Evolutionary conservation across 1,139 yeast genomes (phyloP).

Genomic region (Zhuliangozyma parablackwelliae): DNA sequence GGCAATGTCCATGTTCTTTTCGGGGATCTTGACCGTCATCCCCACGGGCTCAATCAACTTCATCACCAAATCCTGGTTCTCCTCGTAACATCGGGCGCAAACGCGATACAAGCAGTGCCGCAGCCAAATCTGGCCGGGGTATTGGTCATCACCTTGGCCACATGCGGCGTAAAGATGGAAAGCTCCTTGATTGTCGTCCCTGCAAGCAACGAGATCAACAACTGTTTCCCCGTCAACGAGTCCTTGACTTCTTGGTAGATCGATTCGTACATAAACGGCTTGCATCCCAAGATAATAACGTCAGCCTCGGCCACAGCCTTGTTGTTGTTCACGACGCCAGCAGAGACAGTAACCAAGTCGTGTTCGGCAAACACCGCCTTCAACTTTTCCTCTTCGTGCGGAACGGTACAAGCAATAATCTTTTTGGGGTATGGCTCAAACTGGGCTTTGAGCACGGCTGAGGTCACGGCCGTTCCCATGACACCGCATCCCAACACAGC

Average conservation of each 20-base stretch:
- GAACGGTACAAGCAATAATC: slow-evolving; percentile 73
- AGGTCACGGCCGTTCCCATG: slow-evolving; percentile 93
- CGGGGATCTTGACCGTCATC: slow-evolving; percentile 68
- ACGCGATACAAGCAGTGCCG: slow-evolving; percentile 88
- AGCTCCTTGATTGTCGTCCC: slow-evolving; percentile 84
- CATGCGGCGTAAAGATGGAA: slow-evolving; percentile 45
- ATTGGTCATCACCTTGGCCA: slow-evolving; percentile 96
- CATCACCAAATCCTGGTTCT: slow-evolving; percentile 51
- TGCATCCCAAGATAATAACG: slow-evolving; percentile 76
- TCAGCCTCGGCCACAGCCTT: slow-evolving; percentile 61
- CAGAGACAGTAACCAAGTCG: slow-evolving; percentile 51
- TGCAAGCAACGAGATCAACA: slow-evolving; percentile 81
- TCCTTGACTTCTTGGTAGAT: slow-evolving; percentile 46
- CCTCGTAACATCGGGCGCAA: slow-evolving; percentile 47
- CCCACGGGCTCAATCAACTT: slow-evolving; percentile 64
- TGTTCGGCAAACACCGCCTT: slow-evolving; percentile 14
- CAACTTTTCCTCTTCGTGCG: slow-evolving; percentile 25
- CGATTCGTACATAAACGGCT: slow-evolving; percentile 72
- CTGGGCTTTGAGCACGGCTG: slow-evolving; percentile 58
- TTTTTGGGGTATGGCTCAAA: slow-evolving; percentile 61
- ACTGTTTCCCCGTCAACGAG: slow-evolving; percentile 48
- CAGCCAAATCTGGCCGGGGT: slow-evolving; percentile 91
- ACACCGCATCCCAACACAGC: slow-evolving; percentile 91
- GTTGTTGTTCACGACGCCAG: slow-evolving; percentile 46
- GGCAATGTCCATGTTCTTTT: slow-evolving; percentile 94